A percentile compares a stretch with the other conserved stretches of the same genome.
Evolutionary conservation across 2,329 filamentous ascomycete genomes (phyloP).

Genomic region (Parafenestella ontariensis): DNA sequence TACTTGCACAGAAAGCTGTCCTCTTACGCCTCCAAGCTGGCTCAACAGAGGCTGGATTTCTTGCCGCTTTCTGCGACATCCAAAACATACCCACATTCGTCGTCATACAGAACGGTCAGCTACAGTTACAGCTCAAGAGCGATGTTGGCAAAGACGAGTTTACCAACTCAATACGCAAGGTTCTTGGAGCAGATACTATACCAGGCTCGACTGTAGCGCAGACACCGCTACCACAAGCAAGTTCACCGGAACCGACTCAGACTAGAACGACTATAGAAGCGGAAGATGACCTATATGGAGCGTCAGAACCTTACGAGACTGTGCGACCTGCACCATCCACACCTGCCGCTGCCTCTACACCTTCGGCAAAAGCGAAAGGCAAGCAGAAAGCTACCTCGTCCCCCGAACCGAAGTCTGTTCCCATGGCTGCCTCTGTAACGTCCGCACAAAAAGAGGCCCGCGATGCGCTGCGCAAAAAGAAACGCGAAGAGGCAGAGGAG

Average conservation of each 20-base stretch:
- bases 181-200: slow-evolving; percentile 38
- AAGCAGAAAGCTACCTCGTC: slow-evolving; percentile 53
- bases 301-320: slow-evolving; percentile 3
- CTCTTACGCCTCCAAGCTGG: slow-evolving; percentile 73
- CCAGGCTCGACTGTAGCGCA: slow-evolving; percentile 27
- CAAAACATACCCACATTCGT: slow-evolving; percentile 78
- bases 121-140: slow-evolving; percentile 77
- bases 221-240: slow-evolving; percentile 16
- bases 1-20: slow-evolving; percentile 70
- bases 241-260: slow-evolving; percentile 11
- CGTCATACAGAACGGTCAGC: slow-evolving; percentile 78
- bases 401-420: slow-evolving; percentile 42
- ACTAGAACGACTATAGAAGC: not conserved
- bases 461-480: slow-evolving; percentile 64
- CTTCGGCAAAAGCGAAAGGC: slow-evolving; percentile 39
- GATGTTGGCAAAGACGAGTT: slow-evolving; percentile 73
- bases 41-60: slow-evolving; percentile 80
- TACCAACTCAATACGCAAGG: slow-evolving; percentile 60
- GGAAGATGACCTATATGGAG: slow-evolving; percentile 13
- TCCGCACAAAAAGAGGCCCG: slow-evolving; percentile 42
- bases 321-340: slow-evolving; percentile 7
- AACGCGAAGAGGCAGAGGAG: slow-evolving; percentile 71
- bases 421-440: slow-evolving; percentile 43
- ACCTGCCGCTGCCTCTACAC: slow-evolving; percentile 9
- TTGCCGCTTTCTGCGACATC: slow-evolving; percentile 84